These are phyloP conservation scores for Casuarina glauca DNA, from an alignment of 306 rosid species.

Conservation along the genomic window DNA sequence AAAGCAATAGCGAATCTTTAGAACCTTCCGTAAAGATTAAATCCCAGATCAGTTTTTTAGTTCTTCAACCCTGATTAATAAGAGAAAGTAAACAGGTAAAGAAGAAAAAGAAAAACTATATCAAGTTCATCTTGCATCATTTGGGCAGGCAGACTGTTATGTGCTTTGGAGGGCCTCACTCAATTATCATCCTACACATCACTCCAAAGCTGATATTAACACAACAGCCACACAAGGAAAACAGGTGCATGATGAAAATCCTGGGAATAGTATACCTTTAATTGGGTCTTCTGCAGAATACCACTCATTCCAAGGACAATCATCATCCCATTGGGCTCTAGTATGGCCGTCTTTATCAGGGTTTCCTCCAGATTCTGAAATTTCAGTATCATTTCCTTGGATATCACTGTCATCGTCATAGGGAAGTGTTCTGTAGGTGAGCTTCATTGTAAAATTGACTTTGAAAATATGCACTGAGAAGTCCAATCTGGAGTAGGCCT, in stretches of 20 bases:
- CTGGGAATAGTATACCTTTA: conserved; percentile 53
- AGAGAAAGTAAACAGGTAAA: not conserved
- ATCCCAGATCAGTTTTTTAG: not conserved
- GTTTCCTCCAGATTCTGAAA: conserved; percentile 44
- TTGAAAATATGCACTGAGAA: conserved; percentile 68
- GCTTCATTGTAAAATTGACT: conserved; percentile 86
- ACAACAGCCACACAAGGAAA: conserved; percentile 14
- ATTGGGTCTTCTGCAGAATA: conserved; percentile 96
- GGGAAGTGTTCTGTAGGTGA: conserved; percentile 78
- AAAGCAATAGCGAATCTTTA: conserved; percentile 22
- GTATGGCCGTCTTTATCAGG: conserved; percentile 45
- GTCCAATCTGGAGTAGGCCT: conserved; percentile 94
- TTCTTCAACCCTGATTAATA: conserved; percentile 1
- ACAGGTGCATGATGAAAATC: conserved; percentile 2
- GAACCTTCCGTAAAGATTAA: conserved; percentile 30
- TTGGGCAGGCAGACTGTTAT: not conserved
- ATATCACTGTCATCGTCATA: conserved; percentile 60
- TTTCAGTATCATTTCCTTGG: conserved; percentile 50
- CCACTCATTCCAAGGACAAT: conserved; percentile 98
- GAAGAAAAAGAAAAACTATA: not conserved
- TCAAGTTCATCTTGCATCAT: not conserved
- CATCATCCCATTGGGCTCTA: conserved; percentile 89
- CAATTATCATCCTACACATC: not conserved
- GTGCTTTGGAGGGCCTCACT: not conserved
- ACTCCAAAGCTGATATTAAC: not conserved